Evolutionary conservation across 2,329 filamentous ascomycete species (phyloP).

Genomic region (Verticillium longisporum): DNA sequence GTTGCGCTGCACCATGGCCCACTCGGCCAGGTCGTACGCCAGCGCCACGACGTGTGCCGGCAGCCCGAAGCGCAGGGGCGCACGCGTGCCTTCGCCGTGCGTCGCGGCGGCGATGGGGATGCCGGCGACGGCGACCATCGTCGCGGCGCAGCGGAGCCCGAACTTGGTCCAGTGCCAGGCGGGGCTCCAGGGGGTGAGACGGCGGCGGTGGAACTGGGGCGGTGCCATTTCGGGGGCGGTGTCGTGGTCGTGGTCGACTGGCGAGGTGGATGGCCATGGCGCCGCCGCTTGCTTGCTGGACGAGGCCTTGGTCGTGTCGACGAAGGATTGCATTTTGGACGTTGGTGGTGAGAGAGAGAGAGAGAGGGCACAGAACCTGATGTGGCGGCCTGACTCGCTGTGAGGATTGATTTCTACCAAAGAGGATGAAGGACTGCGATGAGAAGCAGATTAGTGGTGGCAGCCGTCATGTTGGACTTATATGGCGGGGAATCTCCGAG

Average conservation of each 20-base stretch:
- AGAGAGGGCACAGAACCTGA: not conserved
- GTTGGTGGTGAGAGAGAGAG: not conserved
- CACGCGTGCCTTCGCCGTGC: not conserved
- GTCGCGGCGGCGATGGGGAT: not conserved
- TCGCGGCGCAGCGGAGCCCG: not conserved
- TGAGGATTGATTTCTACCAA: not conserved
- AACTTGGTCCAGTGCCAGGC: not conserved
- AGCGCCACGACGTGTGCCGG: not conserved
- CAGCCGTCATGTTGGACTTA: not conserved
- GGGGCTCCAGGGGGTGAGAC: not conserved
- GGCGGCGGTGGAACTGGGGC: not conserved
- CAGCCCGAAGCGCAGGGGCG: not conserved
- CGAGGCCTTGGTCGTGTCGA: not conserved
- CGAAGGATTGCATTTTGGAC: not conserved
- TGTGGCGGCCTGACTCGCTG: not conserved
- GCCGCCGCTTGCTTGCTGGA: not conserved
- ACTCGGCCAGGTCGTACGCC: not conserved
- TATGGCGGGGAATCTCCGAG: not conserved
- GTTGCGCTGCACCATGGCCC: not conserved
- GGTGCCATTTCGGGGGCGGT: not conserved
- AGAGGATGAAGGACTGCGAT: not conserved
- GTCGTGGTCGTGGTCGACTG: not conserved
- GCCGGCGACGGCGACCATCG: not conserved
- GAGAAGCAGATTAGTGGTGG: not conserved
- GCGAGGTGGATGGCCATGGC: not conserved